Percentiles rank a stretch among this genome's conserved stretches.
phyloP scores from a whole-genome alignment of 352 stramenopile genomes.

The Globisporangium nunn region DNA sequence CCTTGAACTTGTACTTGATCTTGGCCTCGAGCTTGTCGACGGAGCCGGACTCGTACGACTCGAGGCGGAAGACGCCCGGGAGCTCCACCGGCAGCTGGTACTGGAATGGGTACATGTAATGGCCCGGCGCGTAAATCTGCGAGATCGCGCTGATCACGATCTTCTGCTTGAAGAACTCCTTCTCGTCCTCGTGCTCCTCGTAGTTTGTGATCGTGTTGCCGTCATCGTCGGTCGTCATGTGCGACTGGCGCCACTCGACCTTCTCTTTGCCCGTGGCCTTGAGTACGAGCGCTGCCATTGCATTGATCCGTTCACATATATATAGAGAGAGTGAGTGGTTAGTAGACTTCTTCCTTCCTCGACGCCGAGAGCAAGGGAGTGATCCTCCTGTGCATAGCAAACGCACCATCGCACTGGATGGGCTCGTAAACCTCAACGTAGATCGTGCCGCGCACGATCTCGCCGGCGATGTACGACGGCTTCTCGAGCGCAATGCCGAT shows the following conservation, averaged over 20 bases:
- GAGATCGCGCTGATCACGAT: conserved; percentile 45
- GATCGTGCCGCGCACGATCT: conserved; percentile 50
- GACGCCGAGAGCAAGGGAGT: no score
- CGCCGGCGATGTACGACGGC: conserved; percentile 48
- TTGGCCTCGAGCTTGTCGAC: conserved; percentile 39
- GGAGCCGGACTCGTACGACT: conserved; percentile 33
- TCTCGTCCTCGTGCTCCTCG: conserved; percentile 24
- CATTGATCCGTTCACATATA: not conserved
- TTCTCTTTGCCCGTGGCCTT: conserved; percentile 65
- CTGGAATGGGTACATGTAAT: conserved; percentile 64
- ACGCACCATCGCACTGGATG: conserved; percentile 57
- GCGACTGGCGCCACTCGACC: conserved; percentile 37
- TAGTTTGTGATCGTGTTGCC: conserved; percentile 19
- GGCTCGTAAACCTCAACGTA: conserved; percentile 42
- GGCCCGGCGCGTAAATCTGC: conserved; percentile 27
- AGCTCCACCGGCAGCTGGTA: conserved; percentile 46
- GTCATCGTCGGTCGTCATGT: conserved; percentile 23
- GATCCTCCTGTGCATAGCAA: not conserved
- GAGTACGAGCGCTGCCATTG: conserved; percentile 32
- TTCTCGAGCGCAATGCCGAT: conserved; percentile 50
- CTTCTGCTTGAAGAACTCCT: conserved; percentile 70
- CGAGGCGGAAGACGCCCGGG: conserved; percentile 45
- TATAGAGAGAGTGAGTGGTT: not conserved
- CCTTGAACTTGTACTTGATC: conserved; percentile 80
- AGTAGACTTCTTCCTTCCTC: no score